Conservation (phyloP, 805 yeast species). For the Ogataea siamensis region DNA sequence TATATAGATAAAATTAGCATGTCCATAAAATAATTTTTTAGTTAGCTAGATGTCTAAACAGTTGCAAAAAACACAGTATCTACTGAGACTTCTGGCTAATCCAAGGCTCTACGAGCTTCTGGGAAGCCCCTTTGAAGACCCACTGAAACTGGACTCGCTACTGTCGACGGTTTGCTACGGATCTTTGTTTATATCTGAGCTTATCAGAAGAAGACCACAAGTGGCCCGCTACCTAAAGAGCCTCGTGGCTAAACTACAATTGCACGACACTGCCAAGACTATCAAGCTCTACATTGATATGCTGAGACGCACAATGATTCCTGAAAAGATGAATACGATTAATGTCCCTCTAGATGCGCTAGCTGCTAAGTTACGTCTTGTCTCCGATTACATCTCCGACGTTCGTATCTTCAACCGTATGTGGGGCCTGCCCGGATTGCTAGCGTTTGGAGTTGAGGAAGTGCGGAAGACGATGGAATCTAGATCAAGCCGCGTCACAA, state of each 20-base stretch:
- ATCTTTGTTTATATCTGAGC: conserved; percentile 28
- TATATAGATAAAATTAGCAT: conserved; percentile 7
- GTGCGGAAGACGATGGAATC: conserved; percentile 11
- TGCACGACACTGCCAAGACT: background rate
- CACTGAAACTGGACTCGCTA: conserved; percentile 30
- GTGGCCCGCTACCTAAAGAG: conserved; percentile 8
- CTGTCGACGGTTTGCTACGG: conserved; percentile 36
- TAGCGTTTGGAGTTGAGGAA: conserved; percentile 25
- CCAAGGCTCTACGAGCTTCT: conserved; percentile 30
- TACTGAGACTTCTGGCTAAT: conserved; percentile 18
- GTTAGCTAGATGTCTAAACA: background rate
- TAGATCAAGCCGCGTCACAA: conserved; percentile 16
- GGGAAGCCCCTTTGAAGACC: conserved; percentile 27
- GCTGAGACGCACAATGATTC: background rate
- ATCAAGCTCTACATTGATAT: conserved; percentile 1
- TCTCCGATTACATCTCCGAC: conserved; percentile 36
- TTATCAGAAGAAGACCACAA: conserved; percentile 24
- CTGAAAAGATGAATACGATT: background rate
- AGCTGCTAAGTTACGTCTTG: conserved; percentile 21
- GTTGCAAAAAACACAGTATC: conserved; percentile 1
- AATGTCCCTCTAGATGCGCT: background rate
- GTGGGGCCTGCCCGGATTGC: conserved; percentile 34
- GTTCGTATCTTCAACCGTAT: conserved; percentile 37
- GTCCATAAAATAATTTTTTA: conserved; percentile 1
- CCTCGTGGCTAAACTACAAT: conserved; percentile 7